Conservation (phyloP, 345 rosid genomes). For the Eucalyptus pumila region DNA sequence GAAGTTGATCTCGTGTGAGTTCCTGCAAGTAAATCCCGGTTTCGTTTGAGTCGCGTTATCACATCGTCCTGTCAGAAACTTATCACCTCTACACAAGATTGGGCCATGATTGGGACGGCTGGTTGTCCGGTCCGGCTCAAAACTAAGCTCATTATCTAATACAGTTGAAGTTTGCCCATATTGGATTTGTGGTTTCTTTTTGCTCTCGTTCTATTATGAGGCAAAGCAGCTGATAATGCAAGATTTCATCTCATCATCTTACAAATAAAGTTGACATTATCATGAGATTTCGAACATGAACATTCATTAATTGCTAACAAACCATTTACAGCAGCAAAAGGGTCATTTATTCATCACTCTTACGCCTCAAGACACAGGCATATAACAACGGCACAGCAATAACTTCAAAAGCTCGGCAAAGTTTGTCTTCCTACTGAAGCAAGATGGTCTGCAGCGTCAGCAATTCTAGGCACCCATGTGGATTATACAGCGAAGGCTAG, state of each 20-base stretch:
- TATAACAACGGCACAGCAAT: not conserved
- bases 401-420: not conserved
- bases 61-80: not conserved
- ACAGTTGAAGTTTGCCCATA: not conserved
- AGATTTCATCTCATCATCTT: not conserved
- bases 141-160: not conserved
- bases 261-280: not conserved
- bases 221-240: not conserved
- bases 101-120: not conserved
- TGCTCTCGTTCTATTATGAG: not conserved
- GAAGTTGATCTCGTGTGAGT: not conserved
- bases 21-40: not conserved
- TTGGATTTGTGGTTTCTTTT: not conserved
- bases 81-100: not conserved
- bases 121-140: not conserved
- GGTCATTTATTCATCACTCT: not conserved
- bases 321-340: not conserved
- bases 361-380: not conserved
- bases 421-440: not conserved
- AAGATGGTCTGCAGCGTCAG: not conserved
- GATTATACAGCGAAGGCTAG: constrained; percentile 19
- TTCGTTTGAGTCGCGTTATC: not conserved
- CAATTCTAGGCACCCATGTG: constrained; percentile 3
- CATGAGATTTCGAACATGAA: not conserved
- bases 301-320: not conserved